phyloP scores from a whole-genome alignment of 345 rosid genomes.

The Eutrema yunnanense region DNA sequence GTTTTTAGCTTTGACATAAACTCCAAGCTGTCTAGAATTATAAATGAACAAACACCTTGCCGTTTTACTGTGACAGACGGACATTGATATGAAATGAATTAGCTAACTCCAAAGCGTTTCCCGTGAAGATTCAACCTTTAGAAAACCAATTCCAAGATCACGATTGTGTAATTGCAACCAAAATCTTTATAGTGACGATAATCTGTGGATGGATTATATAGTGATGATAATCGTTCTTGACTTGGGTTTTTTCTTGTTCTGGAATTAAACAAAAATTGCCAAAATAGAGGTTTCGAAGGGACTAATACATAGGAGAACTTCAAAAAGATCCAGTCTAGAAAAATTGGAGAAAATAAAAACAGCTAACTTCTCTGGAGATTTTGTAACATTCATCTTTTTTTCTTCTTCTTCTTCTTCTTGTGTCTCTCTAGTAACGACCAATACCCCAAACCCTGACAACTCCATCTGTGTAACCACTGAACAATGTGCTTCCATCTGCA shows the following conservation, averaged over 20 bases:
- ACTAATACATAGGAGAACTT: background rate
- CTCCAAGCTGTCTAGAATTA: background rate
- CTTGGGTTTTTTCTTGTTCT: background rate
- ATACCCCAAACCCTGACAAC: constrained; percentile 91
- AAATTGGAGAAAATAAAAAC: constrained; percentile 2
- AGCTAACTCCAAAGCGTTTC: background rate
- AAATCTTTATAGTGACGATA: background rate
- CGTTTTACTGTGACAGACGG: background rate
- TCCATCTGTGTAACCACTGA: constrained; percentile 85
- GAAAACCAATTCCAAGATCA: background rate
- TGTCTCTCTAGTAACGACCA: constrained; percentile 49
- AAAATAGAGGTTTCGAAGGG: constrained; percentile 5
- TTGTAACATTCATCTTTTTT: background rate
- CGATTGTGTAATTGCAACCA: background rate
- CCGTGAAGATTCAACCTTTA: background rate
- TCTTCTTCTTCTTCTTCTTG: background rate
- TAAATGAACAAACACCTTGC: background rate
- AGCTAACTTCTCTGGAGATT: background rate
- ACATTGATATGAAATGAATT: background rate
- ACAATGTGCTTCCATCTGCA: constrained; percentile 80
- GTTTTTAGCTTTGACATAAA: background rate
- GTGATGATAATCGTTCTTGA: background rate
- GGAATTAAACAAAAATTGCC: constrained; percentile 16
- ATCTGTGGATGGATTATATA: background rate
- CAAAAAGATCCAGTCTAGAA: constrained; percentile 11